These are phyloP conservation scores for Trichoderma virens DNA, from an alignment of 495 filamentous ascomycete genomes.

Conservation along the genomic window DNA sequence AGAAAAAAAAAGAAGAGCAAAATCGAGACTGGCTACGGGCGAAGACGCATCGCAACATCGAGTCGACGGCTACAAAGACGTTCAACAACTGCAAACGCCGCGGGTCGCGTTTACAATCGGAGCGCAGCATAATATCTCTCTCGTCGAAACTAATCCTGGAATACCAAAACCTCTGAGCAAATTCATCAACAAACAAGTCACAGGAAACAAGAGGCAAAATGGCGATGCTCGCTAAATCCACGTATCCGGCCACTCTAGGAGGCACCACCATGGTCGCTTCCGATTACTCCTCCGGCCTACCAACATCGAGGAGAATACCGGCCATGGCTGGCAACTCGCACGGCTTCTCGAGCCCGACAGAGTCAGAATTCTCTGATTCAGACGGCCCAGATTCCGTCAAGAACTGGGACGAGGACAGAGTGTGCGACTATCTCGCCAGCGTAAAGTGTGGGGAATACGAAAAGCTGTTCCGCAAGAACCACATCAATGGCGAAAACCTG, in stretches of 20 bases:
- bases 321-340: slow-evolving; percentile 52
- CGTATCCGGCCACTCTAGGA: slow-evolving; percentile 59
- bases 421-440: slow-evolving; percentile 80
- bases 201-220: slow-evolving; percentile 30
- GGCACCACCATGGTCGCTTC: slow-evolving; percentile 44
- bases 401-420: slow-evolving; percentile 86
- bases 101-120: neutral
- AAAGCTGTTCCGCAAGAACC: slow-evolving; percentile 80
- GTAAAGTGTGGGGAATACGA: slow-evolving; percentile 93
- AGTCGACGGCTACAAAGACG: neutral
- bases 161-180: neutral
- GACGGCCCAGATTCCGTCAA: slow-evolving; percentile 46
- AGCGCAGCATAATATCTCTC: neutral
- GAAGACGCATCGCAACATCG: neutral
- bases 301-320: slow-evolving; percentile 44
- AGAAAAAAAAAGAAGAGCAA: neutral
- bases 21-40: neutral
- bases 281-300: slow-evolving; percentile 46
- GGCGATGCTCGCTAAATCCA: slow-evolving; percentile 81
- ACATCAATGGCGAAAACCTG: slow-evolving; percentile 94
- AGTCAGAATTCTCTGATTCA: slow-evolving; percentile 88
- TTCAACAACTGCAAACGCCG: neutral
- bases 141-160: neutral
- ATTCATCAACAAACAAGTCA: neutral
- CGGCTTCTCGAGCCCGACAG: slow-evolving; percentile 76